Evolutionary conservation across 768 basidiomycete genomes (phyloP), one percentile per base, ranked within the genome.

Genomic region (Lentinula guzmanii): DNA sequence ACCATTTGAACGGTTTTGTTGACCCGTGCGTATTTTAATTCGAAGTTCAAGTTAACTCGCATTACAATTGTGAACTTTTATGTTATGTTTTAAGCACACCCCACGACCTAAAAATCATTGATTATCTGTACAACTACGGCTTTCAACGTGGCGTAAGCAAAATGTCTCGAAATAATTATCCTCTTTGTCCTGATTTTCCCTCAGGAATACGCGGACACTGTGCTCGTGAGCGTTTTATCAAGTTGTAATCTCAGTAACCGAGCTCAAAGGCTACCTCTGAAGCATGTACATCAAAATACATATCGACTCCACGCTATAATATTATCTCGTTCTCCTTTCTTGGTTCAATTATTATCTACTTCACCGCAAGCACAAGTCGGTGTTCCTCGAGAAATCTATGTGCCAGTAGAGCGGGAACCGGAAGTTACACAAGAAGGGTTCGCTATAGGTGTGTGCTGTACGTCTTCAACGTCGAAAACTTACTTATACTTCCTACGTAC

Each of bases 371-470:
- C 21, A 21, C 86, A 85, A 72, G 76, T 79, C 41, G 79, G 79
- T 62, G 86, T 82, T 13, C 85, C 86, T 67, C 83, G 86, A 65
- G 77, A 83, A 59, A 83, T 95, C 67, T 88, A 87, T 70, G 83
- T 93, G 59, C 82, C 86, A 64, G 76, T 94, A 63, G 86, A 89
- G 67, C 82, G 84, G 63, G 89, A 93, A 66, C 90, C 89, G 53
- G 87, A 91, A 73, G 86, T 95, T 61, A 91, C 89, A 15, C 84
- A 86, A 70, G 91, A 94, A 90, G 90, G 84, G 64, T 90, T 90
- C 72, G 89, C 81, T 66, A 90, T 89, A 76, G 88, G 87, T 90
- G 74, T 52, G 69, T 63, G 10, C 64, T 62, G 48, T 50, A 28
- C 4, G 50, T 61, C 61, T 45, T 62, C 43, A 50, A 54, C 21